A percentile compares a stretch with the other conserved stretches of the same genome.
Conservation (phyloP, 805 yeast genomes). For the Nakazawaea ernobii region DNA sequence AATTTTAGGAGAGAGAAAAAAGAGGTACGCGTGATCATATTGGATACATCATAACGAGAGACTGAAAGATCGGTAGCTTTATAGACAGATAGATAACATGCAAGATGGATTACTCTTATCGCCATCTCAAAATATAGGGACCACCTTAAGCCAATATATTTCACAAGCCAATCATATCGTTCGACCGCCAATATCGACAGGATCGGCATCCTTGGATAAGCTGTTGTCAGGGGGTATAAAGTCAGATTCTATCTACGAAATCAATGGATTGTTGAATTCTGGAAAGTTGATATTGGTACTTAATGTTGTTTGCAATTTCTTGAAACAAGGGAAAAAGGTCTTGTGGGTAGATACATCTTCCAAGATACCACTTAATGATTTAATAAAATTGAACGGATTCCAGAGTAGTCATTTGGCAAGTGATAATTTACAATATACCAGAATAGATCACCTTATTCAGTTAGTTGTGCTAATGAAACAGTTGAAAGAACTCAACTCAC, state of each 20-base stretch:
- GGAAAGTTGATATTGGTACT: constrained; percentile 7
- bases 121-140: not conserved
- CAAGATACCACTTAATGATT: constrained; percentile 5
- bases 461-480: constrained; percentile 5
- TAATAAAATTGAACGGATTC: constrained; percentile 6
- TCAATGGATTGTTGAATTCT: constrained; percentile 10
- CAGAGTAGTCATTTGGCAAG: not conserved
- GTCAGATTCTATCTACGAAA: constrained; percentile 9
- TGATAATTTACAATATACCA: not conserved
- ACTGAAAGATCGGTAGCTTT: too few species aligned
- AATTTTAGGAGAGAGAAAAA: not conserved
- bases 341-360: constrained; percentile 12
- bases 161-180: not conserved
- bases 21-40: not conserved
- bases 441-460: constrained; percentile 1
- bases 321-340: constrained; percentile 2
- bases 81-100: not conserved
- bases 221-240: constrained; percentile 10
- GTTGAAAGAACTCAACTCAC: not conserved
- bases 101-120: not conserved
- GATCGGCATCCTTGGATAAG: constrained; percentile 5
- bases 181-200: constrained; percentile 5
- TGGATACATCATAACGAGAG: too few species aligned
- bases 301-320: constrained; percentile 1
- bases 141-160: not conserved